Percentiles rank a stretch among this genome's conserved stretches.
phyloP scores from a whole-genome alignment of 345 rosid genomes.

The Lumnitzera littorea region DNA sequence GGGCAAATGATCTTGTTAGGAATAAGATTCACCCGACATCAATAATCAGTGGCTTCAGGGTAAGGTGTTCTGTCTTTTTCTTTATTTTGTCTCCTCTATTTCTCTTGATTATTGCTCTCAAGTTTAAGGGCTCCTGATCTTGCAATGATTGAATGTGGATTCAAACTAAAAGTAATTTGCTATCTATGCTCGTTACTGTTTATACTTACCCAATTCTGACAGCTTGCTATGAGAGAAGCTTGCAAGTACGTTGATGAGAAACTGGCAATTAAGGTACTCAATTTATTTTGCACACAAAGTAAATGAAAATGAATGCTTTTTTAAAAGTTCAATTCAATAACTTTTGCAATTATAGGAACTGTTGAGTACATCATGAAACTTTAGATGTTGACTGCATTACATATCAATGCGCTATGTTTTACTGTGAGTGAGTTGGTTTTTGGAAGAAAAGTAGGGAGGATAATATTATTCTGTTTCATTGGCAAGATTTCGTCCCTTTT shows the following conservation, averaged over 20 bases:
- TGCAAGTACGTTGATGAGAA: conserved; percentile 92
- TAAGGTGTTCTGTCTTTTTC: conserved; percentile 18
- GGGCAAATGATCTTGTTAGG: conserved; percentile 94
- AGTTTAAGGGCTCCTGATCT: no score
- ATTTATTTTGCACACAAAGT: background rate
- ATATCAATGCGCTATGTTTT: no score
- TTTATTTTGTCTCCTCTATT: background rate
- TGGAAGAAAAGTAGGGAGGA: no score
- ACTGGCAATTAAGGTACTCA: conserved; percentile 61
- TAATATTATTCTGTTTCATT: no score
- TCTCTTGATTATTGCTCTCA: background rate
- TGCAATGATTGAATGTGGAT: background rate
- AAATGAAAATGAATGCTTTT: no score
- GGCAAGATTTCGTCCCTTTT: no score
- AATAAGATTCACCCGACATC: conserved; percentile 97
- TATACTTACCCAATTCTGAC: conserved; percentile 5
- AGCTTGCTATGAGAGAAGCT: conserved; percentile 99
- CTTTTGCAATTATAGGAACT: no score
- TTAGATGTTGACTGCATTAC: no score
- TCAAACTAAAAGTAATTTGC: background rate
- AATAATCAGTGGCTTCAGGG: conserved; percentile 91
- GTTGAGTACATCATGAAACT: no score
- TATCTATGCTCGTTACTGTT: conserved; percentile 6
- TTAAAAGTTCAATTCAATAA: no score
- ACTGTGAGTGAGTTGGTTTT: no score